Conservation (phyloP, 352 stramenopile species). For the Globisporangium recalcitrans region DNA sequence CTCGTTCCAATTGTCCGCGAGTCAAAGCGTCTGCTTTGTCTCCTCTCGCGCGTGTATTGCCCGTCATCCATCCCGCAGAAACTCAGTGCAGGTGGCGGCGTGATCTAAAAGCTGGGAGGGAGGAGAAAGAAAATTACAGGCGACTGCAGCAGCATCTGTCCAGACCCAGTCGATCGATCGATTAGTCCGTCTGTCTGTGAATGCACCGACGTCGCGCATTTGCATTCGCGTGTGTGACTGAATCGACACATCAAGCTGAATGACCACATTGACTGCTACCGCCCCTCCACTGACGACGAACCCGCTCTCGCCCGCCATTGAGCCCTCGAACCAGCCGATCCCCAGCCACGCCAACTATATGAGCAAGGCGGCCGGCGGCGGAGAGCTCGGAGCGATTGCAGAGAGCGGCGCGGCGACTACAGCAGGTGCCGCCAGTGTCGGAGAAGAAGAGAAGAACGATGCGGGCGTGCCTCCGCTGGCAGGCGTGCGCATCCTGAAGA, state of each 20-base stretch:
- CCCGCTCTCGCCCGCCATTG: conserved; percentile 15
- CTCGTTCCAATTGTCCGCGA: background rate
- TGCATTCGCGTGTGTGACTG: background rate
- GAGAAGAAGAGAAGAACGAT: background rate
- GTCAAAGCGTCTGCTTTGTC: background rate
- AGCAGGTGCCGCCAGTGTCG: background rate
- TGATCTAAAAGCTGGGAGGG: background rate
- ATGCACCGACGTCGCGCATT: background rate
- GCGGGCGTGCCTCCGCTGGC: no score
- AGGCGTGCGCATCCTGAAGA: conserved; percentile 10
- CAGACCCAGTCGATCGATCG: background rate
- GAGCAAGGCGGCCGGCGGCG: conserved; percentile 5
- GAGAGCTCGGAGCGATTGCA: background rate
- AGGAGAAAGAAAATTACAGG: no score
- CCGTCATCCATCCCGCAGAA: background rate
- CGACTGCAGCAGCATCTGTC: background rate
- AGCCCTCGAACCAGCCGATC: conserved; percentile 19
- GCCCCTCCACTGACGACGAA: background rate
- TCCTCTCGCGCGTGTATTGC: background rate
- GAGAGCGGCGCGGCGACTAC: background rate
- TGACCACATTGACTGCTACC: conserved; percentile 12
- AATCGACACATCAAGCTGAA: conserved; percentile 3
- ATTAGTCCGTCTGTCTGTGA: background rate
- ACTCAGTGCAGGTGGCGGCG: no score
- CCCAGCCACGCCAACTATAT: conserved; percentile 10